Conservation (phyloP, 1,139 yeast genomes). For the Candida sanyaensis region DNA sequence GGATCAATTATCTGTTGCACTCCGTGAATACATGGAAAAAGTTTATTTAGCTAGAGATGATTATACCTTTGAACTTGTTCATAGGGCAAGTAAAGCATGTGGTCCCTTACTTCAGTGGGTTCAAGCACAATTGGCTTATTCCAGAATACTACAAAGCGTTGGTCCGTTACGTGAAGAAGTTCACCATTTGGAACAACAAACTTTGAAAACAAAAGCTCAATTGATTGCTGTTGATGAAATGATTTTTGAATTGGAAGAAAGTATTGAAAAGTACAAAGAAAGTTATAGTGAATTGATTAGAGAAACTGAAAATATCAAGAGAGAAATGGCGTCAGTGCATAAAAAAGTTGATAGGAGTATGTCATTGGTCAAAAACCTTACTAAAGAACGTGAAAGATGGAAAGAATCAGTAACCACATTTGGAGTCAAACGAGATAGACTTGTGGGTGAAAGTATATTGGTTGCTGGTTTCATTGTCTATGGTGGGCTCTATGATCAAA, state of each 20-base stretch:
- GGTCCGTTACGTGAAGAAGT: constrained; percentile 80
- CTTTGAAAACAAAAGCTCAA: constrained; percentile 63
- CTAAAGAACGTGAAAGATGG: constrained; percentile 82
- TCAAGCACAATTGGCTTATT: constrained; percentile 75
- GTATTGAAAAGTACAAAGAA: constrained; percentile 67
- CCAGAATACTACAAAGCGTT: constrained; percentile 66
- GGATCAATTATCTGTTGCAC: constrained; percentile 52
- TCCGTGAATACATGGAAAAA: constrained; percentile 57
- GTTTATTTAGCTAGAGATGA: constrained; percentile 64
- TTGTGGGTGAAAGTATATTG: constrained; percentile 68
- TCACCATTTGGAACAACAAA: constrained; percentile 54
- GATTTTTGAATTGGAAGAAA: constrained; percentile 71
- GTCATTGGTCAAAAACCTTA: constrained; percentile 60
- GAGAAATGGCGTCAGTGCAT: constrained; percentile 67
- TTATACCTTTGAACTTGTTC: constrained; percentile 72
- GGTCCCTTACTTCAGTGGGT: constrained; percentile 94
- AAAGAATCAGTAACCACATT: constrained; percentile 54
- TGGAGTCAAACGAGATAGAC: constrained; percentile 40
- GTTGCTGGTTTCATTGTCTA: constrained; percentile 65
- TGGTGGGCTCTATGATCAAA: constrained; percentile 62
- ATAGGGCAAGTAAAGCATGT: constrained; percentile 93
- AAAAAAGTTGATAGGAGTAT: constrained; percentile 64
- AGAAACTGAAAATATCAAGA: constrained; percentile 73
- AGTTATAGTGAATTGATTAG: constrained; percentile 74
- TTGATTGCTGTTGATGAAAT: constrained; percentile 79